Conservation (phyloP, 805 yeast genomes). For the Pichia scutulata region DNA sequence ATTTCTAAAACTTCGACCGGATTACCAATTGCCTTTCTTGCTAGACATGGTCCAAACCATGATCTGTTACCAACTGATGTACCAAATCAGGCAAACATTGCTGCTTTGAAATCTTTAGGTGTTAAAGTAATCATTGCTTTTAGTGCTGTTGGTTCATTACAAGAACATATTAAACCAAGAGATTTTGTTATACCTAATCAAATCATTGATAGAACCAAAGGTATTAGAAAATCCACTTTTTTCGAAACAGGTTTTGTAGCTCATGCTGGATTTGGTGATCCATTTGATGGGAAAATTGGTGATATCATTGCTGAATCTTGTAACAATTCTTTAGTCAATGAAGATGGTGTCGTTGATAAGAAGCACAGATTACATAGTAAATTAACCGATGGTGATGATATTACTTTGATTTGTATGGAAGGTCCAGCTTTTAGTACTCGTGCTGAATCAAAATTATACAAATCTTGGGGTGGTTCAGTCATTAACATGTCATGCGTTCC, state of each 20-base stretch:
- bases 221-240: slow-evolving; percentile 82
- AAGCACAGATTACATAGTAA: slow-evolving; percentile 49
- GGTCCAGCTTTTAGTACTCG: slow-evolving; percentile 98
- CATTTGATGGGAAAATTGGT: slow-evolving; percentile 74
- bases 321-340: slow-evolving; percentile 47
- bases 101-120: slow-evolving; percentile 84
- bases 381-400: slow-evolving; percentile 56
- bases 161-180: slow-evolving; percentile 81
- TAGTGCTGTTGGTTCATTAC: slow-evolving; percentile 93
- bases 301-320: slow-evolving; percentile 53
- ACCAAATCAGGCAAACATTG: slow-evolving; percentile 90
- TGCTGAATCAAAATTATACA: slow-evolving; percentile 87
- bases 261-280: slow-evolving; percentile 96
- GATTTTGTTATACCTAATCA: slow-evolving; percentile 97
- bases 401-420: slow-evolving; percentile 93
- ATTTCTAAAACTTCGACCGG: slow-evolving; percentile 72
- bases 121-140: slow-evolving; percentile 87
- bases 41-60: slow-evolving; percentile 91
- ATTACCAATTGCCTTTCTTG: slow-evolving; percentile 84
- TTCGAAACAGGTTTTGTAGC: slow-evolving; percentile 93
- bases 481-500: slow-evolving; percentile 97
- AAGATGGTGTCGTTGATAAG: slow-evolving; percentile 31
- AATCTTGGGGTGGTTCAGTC: slow-evolving; percentile 85
- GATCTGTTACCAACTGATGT: slow-evolving; percentile 87
- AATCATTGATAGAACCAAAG: slow-evolving; percentile 94